A percentile compares a stretch with the other conserved stretches of the same genome.
Conservation (phyloP, 2,329 filamentous ascomycete species). For the Claviceps spartinae region DNA sequence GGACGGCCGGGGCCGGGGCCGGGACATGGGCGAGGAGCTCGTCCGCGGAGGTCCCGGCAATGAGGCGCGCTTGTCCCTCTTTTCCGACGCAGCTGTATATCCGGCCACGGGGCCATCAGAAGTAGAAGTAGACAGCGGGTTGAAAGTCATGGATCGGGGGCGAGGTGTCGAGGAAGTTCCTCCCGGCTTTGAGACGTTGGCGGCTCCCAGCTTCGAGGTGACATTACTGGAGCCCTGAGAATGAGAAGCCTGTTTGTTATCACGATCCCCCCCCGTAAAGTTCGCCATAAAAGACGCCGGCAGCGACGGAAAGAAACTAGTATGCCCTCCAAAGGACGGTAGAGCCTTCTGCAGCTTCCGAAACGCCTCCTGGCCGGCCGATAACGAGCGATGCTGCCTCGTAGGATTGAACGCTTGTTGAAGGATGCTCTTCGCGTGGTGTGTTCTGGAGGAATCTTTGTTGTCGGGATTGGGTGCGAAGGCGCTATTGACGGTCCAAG, state of each 20-base stretch:
- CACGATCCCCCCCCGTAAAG: conserved; percentile 13
- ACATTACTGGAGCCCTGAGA: too few species aligned
- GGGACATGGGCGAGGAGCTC: neutral
- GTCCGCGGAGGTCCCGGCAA: neutral
- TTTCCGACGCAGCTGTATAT: neutral
- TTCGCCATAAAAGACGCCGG: conserved; percentile 26
- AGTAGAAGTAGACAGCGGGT: neutral
- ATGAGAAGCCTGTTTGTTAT: conserved; percentile 10
- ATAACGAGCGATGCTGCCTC: conserved; percentile 37
- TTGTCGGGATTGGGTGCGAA: conserved; percentile 4
- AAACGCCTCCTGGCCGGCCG: conserved; percentile 42
- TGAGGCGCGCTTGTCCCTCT: neutral
- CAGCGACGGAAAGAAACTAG: conserved; percentile 27
- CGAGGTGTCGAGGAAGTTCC: neutral
- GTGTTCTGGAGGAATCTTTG: conserved; percentile 11
- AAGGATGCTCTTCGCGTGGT: conserved; percentile 21
- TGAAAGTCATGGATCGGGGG: conserved; percentile 1
- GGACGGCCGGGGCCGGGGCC: conserved; percentile 12
- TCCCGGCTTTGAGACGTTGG: too few species aligned
- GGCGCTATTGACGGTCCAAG: conserved; percentile 15
- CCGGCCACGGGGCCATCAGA: neutral
- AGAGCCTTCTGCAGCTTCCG: conserved; percentile 43
- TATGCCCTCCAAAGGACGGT: conserved; percentile 31
- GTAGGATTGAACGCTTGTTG: conserved; percentile 32
- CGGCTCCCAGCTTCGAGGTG: neutral